Conservation (phyloP, 148 eudicot genomes). For the Diospyros kaki region DNA sequence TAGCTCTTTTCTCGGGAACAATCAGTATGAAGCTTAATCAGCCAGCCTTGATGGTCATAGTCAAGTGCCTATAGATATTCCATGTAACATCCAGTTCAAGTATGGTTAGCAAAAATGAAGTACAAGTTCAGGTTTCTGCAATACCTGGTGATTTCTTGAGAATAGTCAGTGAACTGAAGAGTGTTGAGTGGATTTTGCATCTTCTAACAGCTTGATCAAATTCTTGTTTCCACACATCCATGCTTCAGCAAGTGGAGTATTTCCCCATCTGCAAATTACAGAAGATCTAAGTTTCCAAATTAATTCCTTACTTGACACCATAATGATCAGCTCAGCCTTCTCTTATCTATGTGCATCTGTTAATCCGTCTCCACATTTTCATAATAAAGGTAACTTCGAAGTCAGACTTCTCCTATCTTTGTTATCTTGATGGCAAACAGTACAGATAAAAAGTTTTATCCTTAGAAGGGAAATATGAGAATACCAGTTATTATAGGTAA, state of each 20-base stretch:
- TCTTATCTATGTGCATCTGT: background rate
- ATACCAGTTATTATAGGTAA: too few relatives aligned
- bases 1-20: too few relatives aligned
- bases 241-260: conserved; percentile 65
- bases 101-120: background rate
- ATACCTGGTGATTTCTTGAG: conserved; percentile 51
- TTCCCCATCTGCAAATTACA: conserved; percentile 55
- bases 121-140: background rate
- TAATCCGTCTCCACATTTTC: background rate
- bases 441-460: too few relatives aligned
- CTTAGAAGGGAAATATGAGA: too few relatives aligned
- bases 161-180: conserved; percentile 23
- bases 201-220: conserved; percentile 67
- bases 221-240: conserved; percentile 48
- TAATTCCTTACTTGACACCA: background rate
- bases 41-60: background rate
- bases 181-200: conserved; percentile 49
- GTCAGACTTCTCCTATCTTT: background rate
- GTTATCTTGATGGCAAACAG: background rate
- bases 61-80: background rate
- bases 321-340: background rate
- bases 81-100: background rate
- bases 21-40: background rate
- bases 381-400: background rate
- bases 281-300: background rate